A percentile compares a stretch with the other conserved stretches of the same genome.
Evolutionary conservation across 2,329 filamentous ascomycete species (phyloP).

Genomic region (Fusarium nisikadoi): DNA sequence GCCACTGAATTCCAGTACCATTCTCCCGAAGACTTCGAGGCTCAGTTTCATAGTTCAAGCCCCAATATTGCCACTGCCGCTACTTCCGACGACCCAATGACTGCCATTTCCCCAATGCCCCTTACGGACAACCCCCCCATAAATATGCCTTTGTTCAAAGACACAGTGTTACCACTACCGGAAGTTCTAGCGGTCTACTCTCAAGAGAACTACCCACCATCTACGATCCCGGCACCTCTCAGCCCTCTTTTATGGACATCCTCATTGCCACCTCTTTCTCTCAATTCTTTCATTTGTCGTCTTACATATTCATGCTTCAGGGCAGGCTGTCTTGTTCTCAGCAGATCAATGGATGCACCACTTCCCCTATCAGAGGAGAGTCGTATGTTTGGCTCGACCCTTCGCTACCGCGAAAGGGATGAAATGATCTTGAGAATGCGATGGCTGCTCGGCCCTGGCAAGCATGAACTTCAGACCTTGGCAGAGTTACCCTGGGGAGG

Average conservation of each 20-base stretch:
- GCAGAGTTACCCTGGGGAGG: not conserved
- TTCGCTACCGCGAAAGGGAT: not conserved
- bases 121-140: not conserved
- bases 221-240: not conserved
- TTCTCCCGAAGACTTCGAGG: not conserved
- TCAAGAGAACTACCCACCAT: not conserved
- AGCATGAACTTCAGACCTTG: not conserved
- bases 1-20: fast-evolving
- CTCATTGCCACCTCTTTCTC: not conserved
- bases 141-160: not conserved
- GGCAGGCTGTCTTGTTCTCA: not conserved
- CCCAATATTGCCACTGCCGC: no score
- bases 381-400: not conserved
- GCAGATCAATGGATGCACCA: not conserved
- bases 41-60: not conserved
- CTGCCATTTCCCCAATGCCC: no score
- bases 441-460: not conserved
- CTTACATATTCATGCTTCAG: slow-evolving; percentile 1
- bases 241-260: not conserved
- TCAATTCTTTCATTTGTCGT: not conserved
- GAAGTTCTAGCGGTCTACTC: not conserved
- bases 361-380: not conserved
- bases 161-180: not conserved
- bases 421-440: not conserved
- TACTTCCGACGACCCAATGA: no score